Conservation (phyloP, 108 stramenopile genomes). For the Nannochloropsis gaditana region DNA sequence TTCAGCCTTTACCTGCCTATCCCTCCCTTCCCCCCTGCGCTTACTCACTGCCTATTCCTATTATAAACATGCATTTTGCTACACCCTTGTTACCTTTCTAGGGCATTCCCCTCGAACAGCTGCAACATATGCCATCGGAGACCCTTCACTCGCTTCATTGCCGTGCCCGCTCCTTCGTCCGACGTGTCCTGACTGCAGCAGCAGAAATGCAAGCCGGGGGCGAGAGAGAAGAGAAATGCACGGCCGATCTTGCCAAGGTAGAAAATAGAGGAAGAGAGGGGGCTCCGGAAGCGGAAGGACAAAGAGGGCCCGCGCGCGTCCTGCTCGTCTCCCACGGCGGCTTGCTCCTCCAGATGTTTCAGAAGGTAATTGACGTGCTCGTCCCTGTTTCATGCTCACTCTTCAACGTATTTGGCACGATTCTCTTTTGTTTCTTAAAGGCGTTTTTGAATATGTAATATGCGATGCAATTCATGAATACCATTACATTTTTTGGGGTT, state of each 20-base stretch:
- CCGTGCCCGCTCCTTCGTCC: neutral
- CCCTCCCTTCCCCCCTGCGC: neutral
- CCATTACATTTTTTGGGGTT: no score
- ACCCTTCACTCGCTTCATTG: neutral
- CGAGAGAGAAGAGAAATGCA: neutral
- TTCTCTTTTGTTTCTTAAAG: no score
- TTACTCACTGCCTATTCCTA: neutral
- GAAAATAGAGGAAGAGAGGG: neutral
- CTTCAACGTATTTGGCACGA: no score
- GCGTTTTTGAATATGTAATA: no score
- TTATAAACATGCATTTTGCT: no score
- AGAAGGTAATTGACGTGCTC: neutral
- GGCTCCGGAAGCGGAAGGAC: neutral
- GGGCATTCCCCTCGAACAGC: neutral
- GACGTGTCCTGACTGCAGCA: neutral
- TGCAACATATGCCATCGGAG: neutral
- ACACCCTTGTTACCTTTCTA: neutral
- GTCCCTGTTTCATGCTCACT: neutral
- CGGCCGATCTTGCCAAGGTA: neutral
- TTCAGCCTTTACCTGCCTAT: neutral
- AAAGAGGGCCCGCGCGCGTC: neutral
- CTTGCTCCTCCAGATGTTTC: neutral
- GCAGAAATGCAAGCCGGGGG: neutral
- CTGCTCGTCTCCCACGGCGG: neutral
- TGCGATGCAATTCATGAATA: no score